Evolutionary conservation across 352 stramenopile genomes (phyloP).

Genomic region (Discostella stelligera): DNA sequence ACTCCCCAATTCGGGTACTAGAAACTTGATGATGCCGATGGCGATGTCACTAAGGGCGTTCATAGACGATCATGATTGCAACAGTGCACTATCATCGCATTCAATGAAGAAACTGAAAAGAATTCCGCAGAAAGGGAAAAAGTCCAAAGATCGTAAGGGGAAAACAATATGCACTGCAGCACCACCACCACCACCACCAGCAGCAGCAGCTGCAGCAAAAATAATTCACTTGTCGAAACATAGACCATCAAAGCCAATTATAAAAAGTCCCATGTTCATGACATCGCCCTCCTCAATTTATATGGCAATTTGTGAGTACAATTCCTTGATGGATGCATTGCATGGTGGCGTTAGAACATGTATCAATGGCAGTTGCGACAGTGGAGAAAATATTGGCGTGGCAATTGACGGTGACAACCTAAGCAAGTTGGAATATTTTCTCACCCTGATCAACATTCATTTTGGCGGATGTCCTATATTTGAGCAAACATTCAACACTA

Average conservation of each 20-base stretch:
- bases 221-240: constrained; percentile 19
- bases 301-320: constrained; percentile 17
- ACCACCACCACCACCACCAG: no score
- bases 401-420: background rate
- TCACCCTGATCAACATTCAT: constrained; percentile 20
- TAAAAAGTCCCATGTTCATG: constrained; percentile 42
- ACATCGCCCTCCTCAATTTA: constrained; percentile 31
- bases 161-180: background rate
- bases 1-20: no score
- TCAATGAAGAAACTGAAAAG: background rate
- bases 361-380: background rate
- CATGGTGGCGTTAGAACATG: background rate
- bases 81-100: background rate
- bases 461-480: constrained; percentile 28
- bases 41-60: background rate
- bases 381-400: background rate
- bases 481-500: constrained; percentile 19
- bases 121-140: background rate
- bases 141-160: background rate
- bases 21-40: no score
- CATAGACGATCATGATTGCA: background rate
- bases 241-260: constrained; percentile 13
- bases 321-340: constrained; percentile 23
- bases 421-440: constrained; percentile 1
- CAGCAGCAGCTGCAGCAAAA: constrained; percentile 2